These are phyloP conservation scores for Sclerospora graminicola DNA, from an alignment of 352 stramenopile species.

Conservation along the genomic window DNA sequence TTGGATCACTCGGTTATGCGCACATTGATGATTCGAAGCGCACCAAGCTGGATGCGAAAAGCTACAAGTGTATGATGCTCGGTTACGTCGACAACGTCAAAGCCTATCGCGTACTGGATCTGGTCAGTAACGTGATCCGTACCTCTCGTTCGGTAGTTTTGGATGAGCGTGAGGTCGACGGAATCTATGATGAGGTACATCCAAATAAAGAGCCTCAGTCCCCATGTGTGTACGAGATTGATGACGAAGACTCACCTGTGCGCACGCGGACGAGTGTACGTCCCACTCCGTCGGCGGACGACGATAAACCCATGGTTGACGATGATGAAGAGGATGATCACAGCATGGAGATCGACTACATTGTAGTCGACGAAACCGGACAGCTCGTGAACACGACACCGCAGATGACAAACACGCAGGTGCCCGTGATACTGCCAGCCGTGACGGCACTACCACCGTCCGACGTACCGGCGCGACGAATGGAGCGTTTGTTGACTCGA, in stretches of 20 bases:
- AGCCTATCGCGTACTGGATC: slow-evolving; percentile 11
- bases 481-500: too few species aligned
- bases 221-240: neutral
- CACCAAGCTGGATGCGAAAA: slow-evolving; percentile 18
- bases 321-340: neutral
- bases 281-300: neutral
- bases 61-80: slow-evolving; percentile 13
- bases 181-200: neutral
- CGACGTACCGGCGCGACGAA: neutral
- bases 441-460: too few species aligned
- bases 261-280: neutral
- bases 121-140: slow-evolving; percentile 8
- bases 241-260: neutral
- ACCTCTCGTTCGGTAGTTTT: slow-evolving; percentile 4
- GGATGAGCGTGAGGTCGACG: neutral
- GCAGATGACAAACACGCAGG: neutral
- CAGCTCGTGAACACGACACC: neutral
- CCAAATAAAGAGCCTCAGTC: neutral
- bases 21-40: slow-evolving; percentile 16
- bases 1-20: slow-evolving; percentile 15
- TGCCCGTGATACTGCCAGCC: too few species aligned
- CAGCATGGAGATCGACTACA: neutral
- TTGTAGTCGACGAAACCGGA: neutral
- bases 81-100: slow-evolving; percentile 13
- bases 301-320: neutral